Conservation (phyloP, 768 basidiomycete species). For the Cystobasidium ongulense region DNA sequence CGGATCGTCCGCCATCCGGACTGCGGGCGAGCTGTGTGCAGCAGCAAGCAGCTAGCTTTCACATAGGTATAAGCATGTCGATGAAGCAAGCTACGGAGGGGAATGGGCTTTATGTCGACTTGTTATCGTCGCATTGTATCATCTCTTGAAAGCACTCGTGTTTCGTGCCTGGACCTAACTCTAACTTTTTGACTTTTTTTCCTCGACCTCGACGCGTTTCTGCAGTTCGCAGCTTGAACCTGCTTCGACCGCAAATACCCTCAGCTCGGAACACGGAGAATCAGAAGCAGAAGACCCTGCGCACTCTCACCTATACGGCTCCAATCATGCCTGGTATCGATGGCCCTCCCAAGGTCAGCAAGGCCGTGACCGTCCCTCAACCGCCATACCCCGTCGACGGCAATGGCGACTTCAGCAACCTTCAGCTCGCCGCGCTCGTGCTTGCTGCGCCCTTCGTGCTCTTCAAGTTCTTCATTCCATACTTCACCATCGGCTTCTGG, state of each 20-base stretch:
- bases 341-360: conserved; percentile 3
- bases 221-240: not conserved
- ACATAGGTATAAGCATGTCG: too few relatives aligned
- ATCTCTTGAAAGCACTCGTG: too few relatives aligned
- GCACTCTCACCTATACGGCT: not conserved
- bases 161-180: too few relatives aligned
- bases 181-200: too few relatives aligned
- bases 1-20: too few relatives aligned
- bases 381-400: conserved; percentile 53
- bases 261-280: not conserved
- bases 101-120: too few relatives aligned
- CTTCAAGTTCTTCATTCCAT: conserved; percentile 68
- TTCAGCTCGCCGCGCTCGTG: conserved; percentile 66
- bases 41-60: too few relatives aligned
- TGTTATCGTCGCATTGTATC: too few relatives aligned
- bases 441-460: conserved; percentile 68
- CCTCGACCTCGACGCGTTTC: too few relatives aligned
- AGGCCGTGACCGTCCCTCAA: conserved; percentile 31
- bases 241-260: not conserved
- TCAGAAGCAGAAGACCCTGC: not conserved
- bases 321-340: conserved; percentile 18
- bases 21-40: too few relatives aligned
- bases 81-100: too few relatives aligned
- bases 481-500: conserved; percentile 67
- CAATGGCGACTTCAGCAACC: conserved; percentile 72